Evolutionary conservation across 768 basidiomycete species (phyloP).

Genomic region (Psilocybe azurescens): DNA sequence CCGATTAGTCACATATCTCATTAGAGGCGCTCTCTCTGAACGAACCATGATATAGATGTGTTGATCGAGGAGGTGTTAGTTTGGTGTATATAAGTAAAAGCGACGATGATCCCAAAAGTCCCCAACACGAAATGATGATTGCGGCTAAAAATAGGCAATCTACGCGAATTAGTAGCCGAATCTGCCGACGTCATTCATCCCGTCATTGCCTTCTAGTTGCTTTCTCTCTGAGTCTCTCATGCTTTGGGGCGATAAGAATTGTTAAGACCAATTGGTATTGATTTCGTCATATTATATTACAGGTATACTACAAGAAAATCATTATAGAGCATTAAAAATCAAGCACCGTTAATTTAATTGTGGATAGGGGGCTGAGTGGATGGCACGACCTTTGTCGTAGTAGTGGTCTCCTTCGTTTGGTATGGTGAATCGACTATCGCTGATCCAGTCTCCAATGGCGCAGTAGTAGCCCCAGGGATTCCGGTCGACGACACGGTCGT

Average conservation of each 20-base stretch:
- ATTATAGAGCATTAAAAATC: neutral
- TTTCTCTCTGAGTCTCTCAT: too few relatives aligned
- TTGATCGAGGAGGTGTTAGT: neutral
- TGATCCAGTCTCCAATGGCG: slow-evolving; percentile 45
- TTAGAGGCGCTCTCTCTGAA: too few relatives aligned
- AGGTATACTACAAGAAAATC: slow-evolving; percentile 7
- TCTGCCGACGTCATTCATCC: neutral
- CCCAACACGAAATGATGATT: neutral
- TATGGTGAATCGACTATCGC: slow-evolving; percentile 37
- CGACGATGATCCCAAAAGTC: neutral
- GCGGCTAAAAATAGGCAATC: neutral
- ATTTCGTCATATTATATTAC: slow-evolving; percentile 1
- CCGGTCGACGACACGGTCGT: neutral
- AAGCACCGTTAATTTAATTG: neutral
- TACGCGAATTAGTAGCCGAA: neutral
- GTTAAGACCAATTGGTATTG: neutral
- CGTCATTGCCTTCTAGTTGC: too few relatives aligned
- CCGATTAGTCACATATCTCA: neutral
- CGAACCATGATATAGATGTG: slow-evolving; percentile 10
- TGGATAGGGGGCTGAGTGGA: neutral
- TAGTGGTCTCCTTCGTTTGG: slow-evolving; percentile 17
- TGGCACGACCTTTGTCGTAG: slow-evolving; percentile 13
- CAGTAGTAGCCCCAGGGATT: slow-evolving; percentile 31
- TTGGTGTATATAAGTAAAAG: neutral
- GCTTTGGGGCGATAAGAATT: too few relatives aligned